Evolutionary conservation across 2,329 filamentous ascomycete genomes (phyloP).

Genomic region (Westerdykella ornata): DNA sequence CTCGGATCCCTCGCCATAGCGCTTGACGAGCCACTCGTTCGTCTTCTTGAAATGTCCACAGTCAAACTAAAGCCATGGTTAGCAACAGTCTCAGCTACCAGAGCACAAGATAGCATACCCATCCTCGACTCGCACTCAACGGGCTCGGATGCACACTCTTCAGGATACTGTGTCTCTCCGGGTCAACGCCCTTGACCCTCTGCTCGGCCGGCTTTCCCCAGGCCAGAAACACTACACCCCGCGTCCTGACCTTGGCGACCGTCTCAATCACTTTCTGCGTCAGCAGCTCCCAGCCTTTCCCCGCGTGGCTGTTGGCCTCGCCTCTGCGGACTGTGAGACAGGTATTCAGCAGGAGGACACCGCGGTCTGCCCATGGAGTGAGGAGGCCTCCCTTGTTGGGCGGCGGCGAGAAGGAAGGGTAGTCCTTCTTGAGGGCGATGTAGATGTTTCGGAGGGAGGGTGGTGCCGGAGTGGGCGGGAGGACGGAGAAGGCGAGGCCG

Average conservation of each 20-base stretch:
- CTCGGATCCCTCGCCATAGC: constrained; percentile 71
- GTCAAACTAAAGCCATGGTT: constrained; percentile 52
- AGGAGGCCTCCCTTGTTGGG: constrained; percentile 74
- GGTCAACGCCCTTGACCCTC: constrained; percentile 65
- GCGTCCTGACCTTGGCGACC: constrained; percentile 66
- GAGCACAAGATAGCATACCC: constrained; percentile 45
- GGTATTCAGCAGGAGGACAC: constrained; percentile 89
- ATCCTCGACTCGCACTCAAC: constrained; percentile 75
- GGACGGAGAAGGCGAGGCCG: constrained; percentile 91
- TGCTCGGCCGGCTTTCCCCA: constrained; percentile 85
- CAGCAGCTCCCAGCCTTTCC: constrained; percentile 86
- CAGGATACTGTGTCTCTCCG: constrained; percentile 70
- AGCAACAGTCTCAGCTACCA: constrained; percentile 11
- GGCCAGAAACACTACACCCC: constrained; percentile 87
- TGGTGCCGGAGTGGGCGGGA: constrained; percentile 78
- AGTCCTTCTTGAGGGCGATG: constrained; percentile 78
- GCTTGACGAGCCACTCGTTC: constrained; percentile 73
- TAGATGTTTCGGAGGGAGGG: constrained; percentile 94
- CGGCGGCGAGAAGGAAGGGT: constrained; percentile 69
- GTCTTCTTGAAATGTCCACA: constrained; percentile 74
- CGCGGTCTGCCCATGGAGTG: constrained; percentile 88
- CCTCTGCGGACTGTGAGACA: constrained; percentile 89
- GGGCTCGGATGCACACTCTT: constrained; percentile 88
- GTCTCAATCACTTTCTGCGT: constrained; percentile 88
- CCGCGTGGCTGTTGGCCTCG: constrained; percentile 77